phyloP scores from a whole-genome alignment of 768 basidiomycete genomes.

The Vishniacozyma victoriae region DNA sequence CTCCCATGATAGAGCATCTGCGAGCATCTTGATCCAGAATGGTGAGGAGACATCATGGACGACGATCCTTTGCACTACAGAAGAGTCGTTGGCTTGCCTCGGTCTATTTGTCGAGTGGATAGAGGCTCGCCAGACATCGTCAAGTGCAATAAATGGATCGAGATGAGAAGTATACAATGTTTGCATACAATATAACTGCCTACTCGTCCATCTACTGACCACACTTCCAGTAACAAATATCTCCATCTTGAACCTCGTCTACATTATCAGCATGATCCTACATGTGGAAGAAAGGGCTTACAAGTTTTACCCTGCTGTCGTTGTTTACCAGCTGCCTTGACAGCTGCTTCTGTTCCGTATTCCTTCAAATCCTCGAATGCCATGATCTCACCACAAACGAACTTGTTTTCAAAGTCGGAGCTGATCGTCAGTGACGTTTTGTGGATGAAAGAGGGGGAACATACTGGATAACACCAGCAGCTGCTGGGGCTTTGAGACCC shows the following conservation, averaged over 20 bases:
- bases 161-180: too few relatives aligned
- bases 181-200: neutral
- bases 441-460: constrained; percentile 44
- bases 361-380: constrained; percentile 81
- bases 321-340: constrained; percentile 89
- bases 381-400: constrained; percentile 98
- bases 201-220: constrained; percentile 16
- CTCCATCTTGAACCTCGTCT: constrained; percentile 41
- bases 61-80: too few relatives aligned
- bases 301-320: constrained; percentile 96
- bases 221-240: constrained; percentile 45
- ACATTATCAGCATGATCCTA: neutral
- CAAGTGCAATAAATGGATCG: too few relatives aligned
- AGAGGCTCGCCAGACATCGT: too few relatives aligned
- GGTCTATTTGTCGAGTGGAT: too few relatives aligned
- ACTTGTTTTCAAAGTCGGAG: constrained; percentile 96
- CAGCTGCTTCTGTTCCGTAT: constrained; percentile 78
- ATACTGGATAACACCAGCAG: constrained; percentile 95
- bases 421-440: constrained; percentile 47
- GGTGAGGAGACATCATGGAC: too few relatives aligned
- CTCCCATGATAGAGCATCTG: too few relatives aligned
- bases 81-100: too few relatives aligned
- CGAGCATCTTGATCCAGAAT: too few relatives aligned
- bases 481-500: constrained; percentile 91
- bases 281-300: constrained; percentile 50